Evolutionary conservation across 129 eudicot genomes (phyloP), one percentile per base, ranked within the genome.

Genomic region (Flaveria ramosissima): DNA sequence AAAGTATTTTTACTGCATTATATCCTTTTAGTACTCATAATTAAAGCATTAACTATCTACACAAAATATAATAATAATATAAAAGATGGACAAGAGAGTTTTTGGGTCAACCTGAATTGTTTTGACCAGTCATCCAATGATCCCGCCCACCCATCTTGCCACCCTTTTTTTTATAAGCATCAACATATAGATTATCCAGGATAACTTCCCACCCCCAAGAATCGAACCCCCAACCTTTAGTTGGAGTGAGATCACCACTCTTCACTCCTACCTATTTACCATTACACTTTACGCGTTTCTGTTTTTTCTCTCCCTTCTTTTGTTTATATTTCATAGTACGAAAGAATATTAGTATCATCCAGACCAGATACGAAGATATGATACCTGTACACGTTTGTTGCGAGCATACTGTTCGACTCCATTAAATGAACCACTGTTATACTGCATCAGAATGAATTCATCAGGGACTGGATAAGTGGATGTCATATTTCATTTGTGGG

Each of bases 331-430:
- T 36, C n/a, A 24, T 60, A 27, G n/a, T 24, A 52, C 6, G 9
- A 52, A 27, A 24, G 60, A 5, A 59, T 45, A 45, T 7, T 41
- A 50, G 30, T 55, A 73, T 57, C 68, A 39, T 73, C 53, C 7
- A 55, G 51, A 36, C 13, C 30, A 64, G 61, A 68, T 27, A 52
- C 3, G 30, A 55, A 53, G 51, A 69, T 24, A 64, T n/a, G 5
- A 65, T 74, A 88, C 98, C 98, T 90, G 98, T 72, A 89, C 80
- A 23, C 97, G 84, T 71, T 93, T 93, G 87, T 93, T 93, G 52
- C 93, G 88, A 82, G 97, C 85, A 83, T 93, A 93, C 70, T 93
- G 98, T 71, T 82, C 86, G 16, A 76, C 82, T 17, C 97, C 97
- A 79, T 76, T 48, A 77, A 87, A 93, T 9, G 84, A 69, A 70